Evolutionary conservation across 352 stramenopile species (phyloP).

Genomic region (Pythium aristosporum): DNA sequence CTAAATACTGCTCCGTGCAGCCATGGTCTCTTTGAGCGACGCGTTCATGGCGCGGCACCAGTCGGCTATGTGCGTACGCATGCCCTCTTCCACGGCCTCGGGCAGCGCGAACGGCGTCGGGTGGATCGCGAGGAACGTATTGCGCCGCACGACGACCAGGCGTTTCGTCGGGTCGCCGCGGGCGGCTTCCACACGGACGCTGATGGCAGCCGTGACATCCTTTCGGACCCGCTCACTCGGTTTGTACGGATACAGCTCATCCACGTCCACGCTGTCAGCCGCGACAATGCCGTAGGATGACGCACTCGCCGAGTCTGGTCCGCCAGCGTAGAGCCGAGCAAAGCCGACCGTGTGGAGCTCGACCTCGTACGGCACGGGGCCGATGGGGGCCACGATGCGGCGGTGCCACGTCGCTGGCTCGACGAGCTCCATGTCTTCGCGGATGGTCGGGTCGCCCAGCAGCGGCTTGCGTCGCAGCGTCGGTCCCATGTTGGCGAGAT

Average conservation of each 20-base stretch:
- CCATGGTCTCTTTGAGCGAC: background rate
- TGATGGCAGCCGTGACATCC: constrained; percentile 24
- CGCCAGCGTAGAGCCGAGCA: constrained; percentile 28
- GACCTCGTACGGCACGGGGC: no score
- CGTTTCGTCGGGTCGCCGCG: background rate
- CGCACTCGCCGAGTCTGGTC: no score
- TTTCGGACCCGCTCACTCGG: constrained; percentile 28
- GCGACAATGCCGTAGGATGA: constrained; percentile 25
- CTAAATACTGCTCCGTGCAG: background rate
- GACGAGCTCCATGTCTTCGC: constrained; percentile 43
- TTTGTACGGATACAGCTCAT: constrained; percentile 39
- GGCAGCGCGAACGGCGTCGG: constrained; percentile 1
- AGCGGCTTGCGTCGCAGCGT: no score
- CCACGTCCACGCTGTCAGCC: background rate
- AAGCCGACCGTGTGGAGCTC: constrained; percentile 28
- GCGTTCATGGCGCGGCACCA: constrained; percentile 5
- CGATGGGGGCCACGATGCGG: constrained; percentile 35
- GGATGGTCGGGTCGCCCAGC: constrained; percentile 48
- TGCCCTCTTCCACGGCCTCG: background rate
- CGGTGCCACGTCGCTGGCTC: constrained; percentile 38
- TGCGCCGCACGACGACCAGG: constrained; percentile 8
- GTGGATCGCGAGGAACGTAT: constrained; percentile 3
- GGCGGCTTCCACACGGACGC: background rate
- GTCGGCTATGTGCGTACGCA: constrained; percentile 1
- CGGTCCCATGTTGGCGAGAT: constrained; percentile 42